These are phyloP conservation scores for Phanerodontia chrysosporium DNA, from an alignment of 768 basidiomycete genomes.

Conservation along the genomic window DNA sequence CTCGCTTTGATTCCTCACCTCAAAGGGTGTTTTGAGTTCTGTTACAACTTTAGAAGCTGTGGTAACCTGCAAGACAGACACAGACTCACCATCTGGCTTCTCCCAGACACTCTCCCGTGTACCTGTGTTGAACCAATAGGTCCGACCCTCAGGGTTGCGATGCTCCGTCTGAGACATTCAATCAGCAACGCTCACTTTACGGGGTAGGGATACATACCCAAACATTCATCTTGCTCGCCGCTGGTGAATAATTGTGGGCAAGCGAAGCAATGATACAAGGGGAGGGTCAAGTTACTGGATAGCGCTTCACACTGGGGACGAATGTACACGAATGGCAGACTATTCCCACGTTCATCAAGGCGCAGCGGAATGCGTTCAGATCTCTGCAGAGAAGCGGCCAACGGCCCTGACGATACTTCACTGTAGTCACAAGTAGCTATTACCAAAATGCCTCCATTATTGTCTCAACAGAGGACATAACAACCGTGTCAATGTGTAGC, in stretches of 20 bases:
- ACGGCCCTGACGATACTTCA: no score
- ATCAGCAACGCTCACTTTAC: not conserved
- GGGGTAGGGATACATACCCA: conserved; percentile 6
- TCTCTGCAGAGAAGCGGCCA: no score
- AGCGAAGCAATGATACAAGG: not conserved
- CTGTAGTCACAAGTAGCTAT: no score
- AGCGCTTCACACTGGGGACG: not conserved
- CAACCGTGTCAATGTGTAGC: no score
- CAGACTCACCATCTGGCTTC: conserved; percentile 81
- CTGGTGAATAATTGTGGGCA: not conserved
- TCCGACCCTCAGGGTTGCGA: conserved; percentile 93
- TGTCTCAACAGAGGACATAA: no score
- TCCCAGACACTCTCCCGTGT: conserved; percentile 96
- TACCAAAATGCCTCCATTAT: no score
- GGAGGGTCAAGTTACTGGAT: not conserved
- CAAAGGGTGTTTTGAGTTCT: conserved; percentile 91
- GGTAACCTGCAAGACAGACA: not conserved
- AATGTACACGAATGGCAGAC: not conserved
- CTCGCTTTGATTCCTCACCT: conserved; percentile 43
- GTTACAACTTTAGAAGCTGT: not conserved
- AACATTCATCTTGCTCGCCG: conserved; percentile 9
- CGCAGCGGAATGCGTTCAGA: no score
- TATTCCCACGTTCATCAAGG: not conserved
- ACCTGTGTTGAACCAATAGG: conserved; percentile 92
- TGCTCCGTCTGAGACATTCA: conserved; percentile 72